Evolutionary conservation across 176 grass and related monocot genomes (phyloP).

Genomic region (Oryza coarctata): DNA sequence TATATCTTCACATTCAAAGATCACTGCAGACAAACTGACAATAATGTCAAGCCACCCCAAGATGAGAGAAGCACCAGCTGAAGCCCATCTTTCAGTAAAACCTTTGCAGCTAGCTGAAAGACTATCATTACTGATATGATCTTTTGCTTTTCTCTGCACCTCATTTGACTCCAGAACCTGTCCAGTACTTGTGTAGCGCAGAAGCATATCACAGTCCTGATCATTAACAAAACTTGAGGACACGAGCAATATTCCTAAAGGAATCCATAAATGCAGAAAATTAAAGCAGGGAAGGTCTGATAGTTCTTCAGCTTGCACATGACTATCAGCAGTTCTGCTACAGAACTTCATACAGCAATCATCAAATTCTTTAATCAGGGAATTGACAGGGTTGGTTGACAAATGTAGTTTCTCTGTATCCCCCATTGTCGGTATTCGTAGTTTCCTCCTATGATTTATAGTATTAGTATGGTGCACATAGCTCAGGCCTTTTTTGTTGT

Average conservation of each 20-base stretch:
- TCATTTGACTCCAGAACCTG: slow-evolving; percentile 45
- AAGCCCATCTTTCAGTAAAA: slow-evolving; percentile 41
- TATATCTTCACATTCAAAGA: slow-evolving; percentile 65
- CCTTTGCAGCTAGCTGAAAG: slow-evolving; percentile 16
- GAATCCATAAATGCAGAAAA: slow-evolving; percentile 57
- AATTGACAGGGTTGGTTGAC: slow-evolving; percentile 28
- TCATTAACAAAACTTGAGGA: slow-evolving; percentile 45
- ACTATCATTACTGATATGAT: slow-evolving; percentile 13
- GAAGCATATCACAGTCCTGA: slow-evolving; percentile 47
- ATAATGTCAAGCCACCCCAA: slow-evolving; percentile 64
- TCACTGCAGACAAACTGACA: slow-evolving; percentile 55
- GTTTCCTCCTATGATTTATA: slow-evolving; percentile 44
- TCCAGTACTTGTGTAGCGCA: slow-evolving; percentile 59
- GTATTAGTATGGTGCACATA: slow-evolving; percentile 12
- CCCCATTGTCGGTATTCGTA: slow-evolving; percentile 30
- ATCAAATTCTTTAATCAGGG: slow-evolving; percentile 57
- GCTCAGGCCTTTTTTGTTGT: slow-evolving; percentile 17
- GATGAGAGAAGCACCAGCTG: slow-evolving; percentile 56
- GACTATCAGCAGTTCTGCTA: neutral
- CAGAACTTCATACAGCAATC: slow-evolving; percentile 31
- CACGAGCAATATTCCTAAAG: slow-evolving; percentile 66
- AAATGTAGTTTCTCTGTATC: slow-evolving; percentile 22
- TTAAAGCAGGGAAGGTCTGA: slow-evolving; percentile 32
- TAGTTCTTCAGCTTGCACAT: slow-evolving; percentile 20
- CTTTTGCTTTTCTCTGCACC: slow-evolving; percentile 27